Base-by-base conservation (phyloP, 202 grass and related monocot genomes). In the Digitaria exilis region DNA sequence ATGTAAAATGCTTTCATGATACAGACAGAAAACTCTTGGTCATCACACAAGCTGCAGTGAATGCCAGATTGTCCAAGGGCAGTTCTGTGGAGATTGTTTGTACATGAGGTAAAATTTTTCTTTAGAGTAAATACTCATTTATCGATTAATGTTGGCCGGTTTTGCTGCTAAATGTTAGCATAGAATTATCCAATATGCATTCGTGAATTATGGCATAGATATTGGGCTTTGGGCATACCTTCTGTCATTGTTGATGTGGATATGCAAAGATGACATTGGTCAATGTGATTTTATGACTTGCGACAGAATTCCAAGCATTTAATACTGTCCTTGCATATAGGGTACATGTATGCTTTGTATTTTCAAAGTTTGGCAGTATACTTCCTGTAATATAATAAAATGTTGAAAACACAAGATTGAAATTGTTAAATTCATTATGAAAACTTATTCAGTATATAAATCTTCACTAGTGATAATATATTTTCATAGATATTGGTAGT, bases 1-100 rank as follows among this genome's bases (percentile, higher is more conserved):
- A 12, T 73, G 2, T 46, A 29, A 87, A 63, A 70, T 84, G 65
- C 50, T 65, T 88, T 28, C 24, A 73, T 82, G 59, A 43, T 51
- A 52, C 87, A 99, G 96, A 30, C 91, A 96, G 63, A 99, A 99
- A 87, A 99, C 96, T 76, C 84, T 99, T 58, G 93, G 93, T 71
- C 81, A 90, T 76, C 89, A 80, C 69, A 99, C 96, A 43, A 85
- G 84, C 31, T 99, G 96, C 75, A 85, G 60, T 52, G 89, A 86
- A 68, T 99, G 96, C 75, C 84, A 94, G 65, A 80, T 94, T 84
- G 73, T 89, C 45, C 89, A 96, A 69, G 96, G 96, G 26, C 96
- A 99, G 85, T 96, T 96, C 29, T 99, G 96, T 87, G 96, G 96
- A 48, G 91, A 99, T 84, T 99, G 96, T 90, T 81, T 99, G 76